A percentile compares a stretch with the other conserved stretches of the same genome.
These are phyloP conservation scores for Tagetes patula DNA, from an alignment of 129 eudicot genomes.

Conservation along the genomic window DNA sequence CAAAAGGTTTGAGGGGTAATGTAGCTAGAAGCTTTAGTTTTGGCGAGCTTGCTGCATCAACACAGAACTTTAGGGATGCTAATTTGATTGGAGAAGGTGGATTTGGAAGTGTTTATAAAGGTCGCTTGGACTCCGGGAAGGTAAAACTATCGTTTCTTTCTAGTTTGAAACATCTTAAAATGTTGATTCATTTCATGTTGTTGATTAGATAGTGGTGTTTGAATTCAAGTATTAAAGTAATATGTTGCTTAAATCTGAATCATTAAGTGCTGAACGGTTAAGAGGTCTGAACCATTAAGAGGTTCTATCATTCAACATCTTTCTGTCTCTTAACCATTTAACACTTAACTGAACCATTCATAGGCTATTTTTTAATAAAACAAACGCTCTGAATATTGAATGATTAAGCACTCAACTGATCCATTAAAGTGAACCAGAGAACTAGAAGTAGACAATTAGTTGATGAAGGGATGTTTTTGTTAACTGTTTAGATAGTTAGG, in stretches of 20 bases:
- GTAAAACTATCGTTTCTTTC: constrained; percentile 31
- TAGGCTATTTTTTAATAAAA: no score
- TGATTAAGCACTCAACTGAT: no score
- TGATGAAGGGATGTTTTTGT: not conserved
- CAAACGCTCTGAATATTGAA: no score
- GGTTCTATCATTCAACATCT: no score
- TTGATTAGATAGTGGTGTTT: not conserved
- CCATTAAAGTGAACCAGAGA: not conserved
- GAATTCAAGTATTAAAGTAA: not conserved
- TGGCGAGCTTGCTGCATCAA: constrained; percentile 74
- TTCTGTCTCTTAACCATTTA: no score
- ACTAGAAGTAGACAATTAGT: not conserved
- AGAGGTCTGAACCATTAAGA: no score
- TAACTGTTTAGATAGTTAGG: not conserved
- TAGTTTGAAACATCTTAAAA: not conserved
- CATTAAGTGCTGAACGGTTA: no score
- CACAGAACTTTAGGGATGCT: constrained; percentile 74
- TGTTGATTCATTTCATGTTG: not conserved
- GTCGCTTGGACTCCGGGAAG: constrained; percentile 71
- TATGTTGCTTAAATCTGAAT: no score
- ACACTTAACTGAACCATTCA: no score
- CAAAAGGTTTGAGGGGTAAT: constrained; percentile 41
- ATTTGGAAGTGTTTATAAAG: constrained; percentile 87
- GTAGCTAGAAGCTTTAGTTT: constrained; percentile 77
- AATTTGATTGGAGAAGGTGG: constrained; percentile 94